Base-by-base conservation (phyloP, 805 yeast species). In the Candida maris region DNA sequence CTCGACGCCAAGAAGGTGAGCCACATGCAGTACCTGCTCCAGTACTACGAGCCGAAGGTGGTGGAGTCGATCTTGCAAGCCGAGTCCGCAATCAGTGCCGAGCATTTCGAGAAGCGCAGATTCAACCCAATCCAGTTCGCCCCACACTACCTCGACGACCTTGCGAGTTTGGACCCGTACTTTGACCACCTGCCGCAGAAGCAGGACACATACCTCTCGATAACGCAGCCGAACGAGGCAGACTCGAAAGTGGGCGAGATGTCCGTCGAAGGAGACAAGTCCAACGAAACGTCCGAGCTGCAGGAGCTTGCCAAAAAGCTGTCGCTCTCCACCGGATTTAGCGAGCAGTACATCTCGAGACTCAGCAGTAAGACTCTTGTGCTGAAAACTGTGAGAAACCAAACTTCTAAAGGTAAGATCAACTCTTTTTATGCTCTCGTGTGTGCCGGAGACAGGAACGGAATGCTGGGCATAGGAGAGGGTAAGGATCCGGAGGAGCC, bases 401-500 rank as follows among this genome's bases (percentile, higher is more conserved):
- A 87, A 71, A 91, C 97, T 2, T 79, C 87, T 26, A 85, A 86
- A 68, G 97, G 97, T 59, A 88, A 87, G 59, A 85, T 85, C 46
- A 78, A 82, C 34, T 76, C 86, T 26, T 81, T 78, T 59, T 91
- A 85, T 62, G 83, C 88, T 0, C 62, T 93, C 45, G 91, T 88
- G 10, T 84, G 88, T 24, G 96, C 85, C 12, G 98, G 98, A 32
- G 95, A 93, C 62, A 75, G 80, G 37, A 84, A 85, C 46, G 98
- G 98, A 46, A 84, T 87, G 82, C 71, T 93, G 41, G 97, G 97
- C 24, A 68, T 89, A 32, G 98, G 97, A 33, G 95, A 88, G 61
- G 98, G 97, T 44, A 86, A 85, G 56, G 91, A 93, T 43, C 71
- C 87, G 48, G 80, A 76, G 38, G 86, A 82, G 41, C 75, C 82